Conservation (phyloP, 2,329 filamentous ascomycete species). For the Xylariaceae sp. region DNA sequence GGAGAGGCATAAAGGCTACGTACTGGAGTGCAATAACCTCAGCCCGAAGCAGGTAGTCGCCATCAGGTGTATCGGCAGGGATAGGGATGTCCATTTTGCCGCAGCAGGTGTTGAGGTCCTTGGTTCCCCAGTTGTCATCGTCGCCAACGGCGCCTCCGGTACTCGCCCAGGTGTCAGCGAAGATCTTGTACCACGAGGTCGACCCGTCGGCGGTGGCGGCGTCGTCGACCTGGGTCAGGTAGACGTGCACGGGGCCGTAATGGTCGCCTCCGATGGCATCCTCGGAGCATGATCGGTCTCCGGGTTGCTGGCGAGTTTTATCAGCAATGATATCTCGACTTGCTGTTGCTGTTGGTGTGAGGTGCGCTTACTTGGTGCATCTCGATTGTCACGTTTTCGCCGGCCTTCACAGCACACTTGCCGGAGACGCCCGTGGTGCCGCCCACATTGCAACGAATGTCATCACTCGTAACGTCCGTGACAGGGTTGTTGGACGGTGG, state of each 20-base stretch:
- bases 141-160: slow-evolving; percentile 31
- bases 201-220: slow-evolving; percentile 36
- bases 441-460: slow-evolving; percentile 37
- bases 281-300: slow-evolving; percentile 36
- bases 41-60: slow-evolving; percentile 37
- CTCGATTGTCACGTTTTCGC: slow-evolving; percentile 23
- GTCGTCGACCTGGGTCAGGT: slow-evolving; percentile 42
- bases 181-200: slow-evolving; percentile 46
- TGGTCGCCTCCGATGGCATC: slow-evolving; percentile 48
- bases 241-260: slow-evolving; percentile 46
- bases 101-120: slow-evolving; percentile 31
- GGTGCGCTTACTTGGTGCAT: slow-evolving; percentile 20
- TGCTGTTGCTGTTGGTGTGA: neutral
- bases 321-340: neutral
- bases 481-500: slow-evolving; percentile 45
- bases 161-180: slow-evolving; percentile 36
- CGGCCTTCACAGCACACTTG: slow-evolving; percentile 37
- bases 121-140: slow-evolving; percentile 38
- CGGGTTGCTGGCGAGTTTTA: slow-evolving; percentile 28
- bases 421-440: slow-evolving; percentile 26
- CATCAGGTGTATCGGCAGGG: slow-evolving; percentile 32
- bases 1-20: too few species aligned
- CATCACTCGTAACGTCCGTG: slow-evolving; percentile 32
- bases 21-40: slow-evolving; percentile 39
- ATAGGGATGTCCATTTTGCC: slow-evolving; percentile 36